phyloP scores from a whole-genome alignment of 2,329 filamentous ascomycete genomes.

The Mycosphaerelloides madeirae region DNA sequence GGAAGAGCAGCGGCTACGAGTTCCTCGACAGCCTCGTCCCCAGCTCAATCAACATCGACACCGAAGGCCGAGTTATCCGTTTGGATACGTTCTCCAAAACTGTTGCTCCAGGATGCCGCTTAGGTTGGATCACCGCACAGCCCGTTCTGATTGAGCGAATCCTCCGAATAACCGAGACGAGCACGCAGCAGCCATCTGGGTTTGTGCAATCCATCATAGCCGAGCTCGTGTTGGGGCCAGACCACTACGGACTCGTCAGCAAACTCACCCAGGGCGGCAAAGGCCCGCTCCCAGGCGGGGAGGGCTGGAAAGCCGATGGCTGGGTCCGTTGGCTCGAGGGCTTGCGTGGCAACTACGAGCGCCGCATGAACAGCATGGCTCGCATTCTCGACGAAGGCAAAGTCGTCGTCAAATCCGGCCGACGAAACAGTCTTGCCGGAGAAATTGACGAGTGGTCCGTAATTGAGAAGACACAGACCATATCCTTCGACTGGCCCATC shows the following conservation, averaged over 20 bases:
- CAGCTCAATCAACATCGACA: conserved; percentile 75
- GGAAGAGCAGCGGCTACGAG: conserved; percentile 60
- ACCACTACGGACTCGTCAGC: conserved; percentile 46
- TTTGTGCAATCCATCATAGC: conserved; percentile 83
- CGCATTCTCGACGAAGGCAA: conserved; percentile 64
- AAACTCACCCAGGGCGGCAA: conserved; percentile 35
- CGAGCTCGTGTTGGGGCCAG: conserved; percentile 69
- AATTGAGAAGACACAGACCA: conserved; percentile 68
- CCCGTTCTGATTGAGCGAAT: conserved; percentile 72
- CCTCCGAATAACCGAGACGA: conserved; percentile 67
- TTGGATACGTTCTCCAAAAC: conserved; percentile 95
- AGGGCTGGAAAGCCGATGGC: conserved; percentile 73
- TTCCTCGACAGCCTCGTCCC: conserved; percentile 82
- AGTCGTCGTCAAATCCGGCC: conserved; percentile 60
- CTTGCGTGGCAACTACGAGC: conserved; percentile 76
- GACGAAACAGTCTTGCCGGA: conserved; percentile 32
- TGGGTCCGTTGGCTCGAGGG: conserved; percentile 91
- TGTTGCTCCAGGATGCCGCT: conserved; percentile 78
- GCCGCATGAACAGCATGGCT: conserved; percentile 78
- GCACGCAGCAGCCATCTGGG: conserved; percentile 79
- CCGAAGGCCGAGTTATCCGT: conserved; percentile 80
- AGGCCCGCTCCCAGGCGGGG: conserved; percentile 48
- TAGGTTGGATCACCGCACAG: conserved; percentile 87
- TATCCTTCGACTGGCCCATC: conserved; percentile 72
- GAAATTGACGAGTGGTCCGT: conserved; percentile 64